phyloP scores from a whole-genome alignment of 192 early-diverging fungal species.

The Blastocladiella britannica region DNA sequence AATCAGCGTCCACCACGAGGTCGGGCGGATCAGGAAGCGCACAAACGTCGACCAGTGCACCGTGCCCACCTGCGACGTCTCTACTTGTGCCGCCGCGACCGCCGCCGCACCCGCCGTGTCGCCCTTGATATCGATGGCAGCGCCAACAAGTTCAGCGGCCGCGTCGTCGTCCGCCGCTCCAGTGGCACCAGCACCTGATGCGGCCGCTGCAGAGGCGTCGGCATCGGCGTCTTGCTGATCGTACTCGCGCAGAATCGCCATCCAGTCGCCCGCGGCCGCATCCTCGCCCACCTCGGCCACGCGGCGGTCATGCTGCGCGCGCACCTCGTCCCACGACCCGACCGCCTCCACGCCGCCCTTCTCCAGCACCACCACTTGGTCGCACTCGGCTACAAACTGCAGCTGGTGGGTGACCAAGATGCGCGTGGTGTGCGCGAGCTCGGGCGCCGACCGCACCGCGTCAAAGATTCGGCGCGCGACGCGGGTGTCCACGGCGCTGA shows the following conservation, averaged over 20 bases:
- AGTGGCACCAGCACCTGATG: too few species aligned
- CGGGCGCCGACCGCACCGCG: not conserved
- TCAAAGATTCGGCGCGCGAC: not conserved
- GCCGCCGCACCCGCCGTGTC: not conserved
- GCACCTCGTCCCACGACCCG: not conserved
- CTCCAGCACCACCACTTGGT: conserved; percentile 15
- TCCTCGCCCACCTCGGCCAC: not conserved
- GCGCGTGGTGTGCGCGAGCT: not conserved
- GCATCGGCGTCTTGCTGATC: not conserved
- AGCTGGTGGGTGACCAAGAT: conserved; percentile 26
- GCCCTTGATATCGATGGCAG: not conserved
- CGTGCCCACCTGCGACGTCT: not conserved
- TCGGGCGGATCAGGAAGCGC: not conserved
- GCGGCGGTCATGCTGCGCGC: too few species aligned
- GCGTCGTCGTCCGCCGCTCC: not conserved
- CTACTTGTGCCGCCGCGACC: too few species aligned
- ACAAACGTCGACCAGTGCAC: not conserved
- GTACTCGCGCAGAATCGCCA: not conserved
- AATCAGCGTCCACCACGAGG: not conserved
- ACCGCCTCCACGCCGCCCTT: conserved; percentile 4
- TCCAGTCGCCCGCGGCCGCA: not conserved
- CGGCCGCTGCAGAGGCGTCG: too few species aligned
- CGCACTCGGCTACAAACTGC: conserved; percentile 17
- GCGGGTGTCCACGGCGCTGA: conserved; percentile 4
- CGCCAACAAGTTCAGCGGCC: too few species aligned